Evolutionary conservation across 768 basidiomycete genomes (phyloP).

Genomic region (Epithele typhae): DNA sequence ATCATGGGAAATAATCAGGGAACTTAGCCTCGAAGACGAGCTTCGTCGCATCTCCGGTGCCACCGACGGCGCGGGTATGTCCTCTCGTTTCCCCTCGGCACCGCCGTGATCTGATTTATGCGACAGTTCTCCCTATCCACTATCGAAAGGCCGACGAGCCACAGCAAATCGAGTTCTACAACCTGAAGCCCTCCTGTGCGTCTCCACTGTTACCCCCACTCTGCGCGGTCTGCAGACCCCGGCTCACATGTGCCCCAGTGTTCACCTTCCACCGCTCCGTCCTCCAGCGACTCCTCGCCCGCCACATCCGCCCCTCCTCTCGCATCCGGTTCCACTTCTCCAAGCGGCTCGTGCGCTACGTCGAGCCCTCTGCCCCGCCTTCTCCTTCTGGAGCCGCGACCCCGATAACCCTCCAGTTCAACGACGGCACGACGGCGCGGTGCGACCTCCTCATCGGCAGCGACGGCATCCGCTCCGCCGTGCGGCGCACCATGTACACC

Average conservation of each 20-base stretch:
- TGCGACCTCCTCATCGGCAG: constrained; percentile 41
- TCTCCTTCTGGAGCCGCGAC: no score
- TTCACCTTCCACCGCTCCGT: constrained; percentile 36
- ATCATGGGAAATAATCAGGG: constrained; percentile 36
- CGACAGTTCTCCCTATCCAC: background rate
- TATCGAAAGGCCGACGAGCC: background rate
- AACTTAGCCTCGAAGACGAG: constrained; percentile 36
- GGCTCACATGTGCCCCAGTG: no score
- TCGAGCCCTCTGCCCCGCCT: constrained; percentile 3
- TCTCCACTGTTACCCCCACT: background rate
- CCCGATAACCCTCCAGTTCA: constrained; percentile 30
- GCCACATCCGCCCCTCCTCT: constrained; percentile 19
- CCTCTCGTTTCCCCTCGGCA: background rate
- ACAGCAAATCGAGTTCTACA: background rate
- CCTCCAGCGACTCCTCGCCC: constrained; percentile 29
- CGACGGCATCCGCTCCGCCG: constrained; percentile 39
- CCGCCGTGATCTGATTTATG: background rate
- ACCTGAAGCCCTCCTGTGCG: background rate
- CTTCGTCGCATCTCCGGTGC: constrained; percentile 19
- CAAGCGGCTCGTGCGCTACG: constrained; percentile 10
- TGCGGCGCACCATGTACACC: constrained; percentile 25
- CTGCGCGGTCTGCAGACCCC: background rate
- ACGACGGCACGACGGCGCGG: constrained; percentile 30
- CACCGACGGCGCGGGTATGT: constrained; percentile 2
- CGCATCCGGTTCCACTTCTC: constrained; percentile 28